Evolutionary conservation across 78 protist species (phyloP).

Genomic region (Dictyostelium capitatum): DNA sequence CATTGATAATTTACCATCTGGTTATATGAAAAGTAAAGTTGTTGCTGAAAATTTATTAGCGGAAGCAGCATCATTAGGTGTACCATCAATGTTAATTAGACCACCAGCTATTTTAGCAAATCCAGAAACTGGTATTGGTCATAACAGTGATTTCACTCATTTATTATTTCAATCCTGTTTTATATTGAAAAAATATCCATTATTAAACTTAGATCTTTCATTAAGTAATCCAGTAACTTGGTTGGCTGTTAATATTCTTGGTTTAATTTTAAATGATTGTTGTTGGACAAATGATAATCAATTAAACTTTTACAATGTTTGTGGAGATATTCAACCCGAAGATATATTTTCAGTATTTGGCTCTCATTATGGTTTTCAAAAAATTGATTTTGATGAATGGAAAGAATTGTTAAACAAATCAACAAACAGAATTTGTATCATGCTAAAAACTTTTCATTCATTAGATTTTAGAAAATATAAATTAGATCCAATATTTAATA

Average conservation of each 20-base stretch:
- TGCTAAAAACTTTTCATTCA: background rate
- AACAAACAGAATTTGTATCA: background rate
- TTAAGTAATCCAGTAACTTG: background rate
- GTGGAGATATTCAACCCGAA: background rate
- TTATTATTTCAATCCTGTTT: background rate
- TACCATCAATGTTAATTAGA: constrained; percentile 35
- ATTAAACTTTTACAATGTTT: background rate
- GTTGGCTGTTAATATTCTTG: background rate
- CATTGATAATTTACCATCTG: constrained; percentile 25
- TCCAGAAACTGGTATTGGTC: constrained; percentile 18
- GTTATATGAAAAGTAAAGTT: constrained; percentile 60
- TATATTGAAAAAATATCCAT: background rate
- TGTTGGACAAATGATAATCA: background rate
- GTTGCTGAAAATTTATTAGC: constrained; percentile 9
- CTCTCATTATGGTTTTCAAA: background rate
- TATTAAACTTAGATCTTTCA: no score
- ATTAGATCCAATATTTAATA: background rate
- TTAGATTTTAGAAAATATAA: background rate
- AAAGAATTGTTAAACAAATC: background rate
- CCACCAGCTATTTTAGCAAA: constrained; percentile 6
- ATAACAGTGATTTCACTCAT: background rate
- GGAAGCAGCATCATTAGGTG: background rate
- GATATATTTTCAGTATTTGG: background rate
- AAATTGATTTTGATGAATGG: background rate
- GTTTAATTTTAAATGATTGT: background rate